Percentiles rank a stretch among this genome's conserved stretches.
Conservation (phyloP, 495 filamentous ascomycete genomes). For the Hamigera avellanea region DNA sequence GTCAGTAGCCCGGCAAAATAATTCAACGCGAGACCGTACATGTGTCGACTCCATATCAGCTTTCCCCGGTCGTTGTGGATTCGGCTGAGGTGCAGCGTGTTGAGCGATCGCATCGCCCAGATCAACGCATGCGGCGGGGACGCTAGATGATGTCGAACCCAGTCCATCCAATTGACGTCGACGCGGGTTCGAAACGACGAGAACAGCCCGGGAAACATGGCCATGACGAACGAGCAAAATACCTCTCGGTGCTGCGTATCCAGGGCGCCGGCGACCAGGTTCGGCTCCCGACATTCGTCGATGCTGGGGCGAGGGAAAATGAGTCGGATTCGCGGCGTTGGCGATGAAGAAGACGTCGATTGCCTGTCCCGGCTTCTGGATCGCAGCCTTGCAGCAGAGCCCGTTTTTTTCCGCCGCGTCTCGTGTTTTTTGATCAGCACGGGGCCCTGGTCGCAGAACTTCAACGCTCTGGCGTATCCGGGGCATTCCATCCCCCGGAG, state of each 20-base stretch:
- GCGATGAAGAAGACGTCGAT: no score
- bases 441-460: constrained; percentile 10
- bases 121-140: constrained; percentile 2
- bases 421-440: not conserved
- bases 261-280: constrained; percentile 6
- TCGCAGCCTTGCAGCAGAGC: no score
- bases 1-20: constrained; percentile 4
- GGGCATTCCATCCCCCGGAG: constrained; percentile 16
- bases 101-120: constrained; percentile 9
- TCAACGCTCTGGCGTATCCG: constrained; percentile 15
- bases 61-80: constrained; percentile 7
- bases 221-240: constrained; percentile 10
- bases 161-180: constrained; percentile 12
- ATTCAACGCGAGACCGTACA: constrained; percentile 12
- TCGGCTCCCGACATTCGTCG: constrained; percentile 11
- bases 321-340: not conserved
- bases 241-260: constrained; percentile 10
- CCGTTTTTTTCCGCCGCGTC: no score
- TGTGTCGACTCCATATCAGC: constrained; percentile 10
- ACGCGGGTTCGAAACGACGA: constrained; percentile 7
- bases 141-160: constrained; percentile 6
- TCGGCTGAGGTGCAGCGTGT: constrained; percentile 9
- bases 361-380: no score
- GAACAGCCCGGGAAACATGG: constrained; percentile 8
- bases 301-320: constrained; percentile 1